Evolutionary conservation across 192 early-diverging fungal species (phyloP), one percentile per base, ranked within the genome.

Genomic region (Mortierella antarctica): DNA sequence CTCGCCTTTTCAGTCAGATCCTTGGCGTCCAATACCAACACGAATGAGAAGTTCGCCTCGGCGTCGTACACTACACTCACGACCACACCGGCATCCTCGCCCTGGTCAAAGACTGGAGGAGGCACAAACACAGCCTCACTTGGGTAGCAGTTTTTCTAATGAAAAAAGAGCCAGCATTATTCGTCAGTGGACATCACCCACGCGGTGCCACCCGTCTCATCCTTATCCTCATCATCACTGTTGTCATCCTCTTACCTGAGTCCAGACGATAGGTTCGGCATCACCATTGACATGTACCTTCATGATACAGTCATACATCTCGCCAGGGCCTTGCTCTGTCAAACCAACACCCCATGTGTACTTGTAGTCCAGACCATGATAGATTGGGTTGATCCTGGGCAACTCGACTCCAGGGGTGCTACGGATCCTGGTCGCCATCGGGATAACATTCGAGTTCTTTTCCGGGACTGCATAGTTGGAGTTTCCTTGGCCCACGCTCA

Each of bases 91-190:
- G 91, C 88, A 73, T 94, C 95, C 82, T 96, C 94, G 21, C 84
- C 80, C 48, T 61, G 71, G 10, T 70, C 75, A 51, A 87, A 73
- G 15, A 76, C 83, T 17, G 82, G 73, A 56, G 46, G 85, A 50
- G 93, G 91, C 39, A 96, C 89, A 86, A 95, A 96, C 17, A 92
- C 71, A 1, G 95, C 90, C 82, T 96, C 93, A 10, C 92, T 91
- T 40, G 95, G 93, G 65, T 88, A 93, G 77, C 91, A 92, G 72
- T 92, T 83, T 55, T 86, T 86, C 73, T 92, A 85, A 53, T 84
- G 18, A 65, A 54, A 10, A 20, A 4, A 51, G 21, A 18, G 39
- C 4, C 14, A 39, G 7, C 13, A 14, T 31, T 31, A 31, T 31
- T 31, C 31, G 31, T 31, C 31, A 31, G 31, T 31, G 31, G 31